phyloP scores from a whole-genome alignment of 176 grass and related monocot genomes.

The Lolium multiflorum region DNA sequence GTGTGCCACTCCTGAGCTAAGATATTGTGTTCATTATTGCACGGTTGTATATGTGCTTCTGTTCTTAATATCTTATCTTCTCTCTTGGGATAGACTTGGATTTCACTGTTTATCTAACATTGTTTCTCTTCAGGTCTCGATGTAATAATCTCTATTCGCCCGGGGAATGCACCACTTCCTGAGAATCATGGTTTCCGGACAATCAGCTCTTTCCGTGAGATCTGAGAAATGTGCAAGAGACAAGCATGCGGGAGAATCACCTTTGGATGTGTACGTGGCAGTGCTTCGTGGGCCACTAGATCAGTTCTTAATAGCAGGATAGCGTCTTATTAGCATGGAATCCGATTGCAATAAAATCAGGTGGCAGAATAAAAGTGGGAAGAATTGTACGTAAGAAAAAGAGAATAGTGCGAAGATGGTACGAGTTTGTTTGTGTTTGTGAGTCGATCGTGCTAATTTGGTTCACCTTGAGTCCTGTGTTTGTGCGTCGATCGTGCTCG shows the following conservation, averaged over 20 bases:
- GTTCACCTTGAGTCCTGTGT: not conserved
- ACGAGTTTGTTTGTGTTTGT: not conserved
- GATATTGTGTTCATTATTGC: slow-evolving; percentile 17
- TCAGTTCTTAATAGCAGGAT: not conserved
- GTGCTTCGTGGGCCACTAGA: not conserved
- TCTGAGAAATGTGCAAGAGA: slow-evolving; percentile 34
- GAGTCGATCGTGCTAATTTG: not conserved
- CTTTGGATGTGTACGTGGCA: not conserved
- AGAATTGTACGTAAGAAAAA: not conserved
- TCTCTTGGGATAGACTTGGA: not conserved
- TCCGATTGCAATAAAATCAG: not conserved
- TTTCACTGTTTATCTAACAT: not conserved
- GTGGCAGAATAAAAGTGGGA: slow-evolving; percentile 27
- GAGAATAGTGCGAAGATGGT: not conserved
- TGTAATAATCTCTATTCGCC: slow-evolving; percentile 64
- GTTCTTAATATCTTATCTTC: not conserved
- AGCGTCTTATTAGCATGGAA: not conserved
- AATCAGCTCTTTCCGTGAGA: slow-evolving; percentile 59
- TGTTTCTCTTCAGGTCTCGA: slow-evolving; percentile 55
- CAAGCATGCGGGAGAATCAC: not conserved
- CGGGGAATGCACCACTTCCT: slow-evolving; percentile 63
- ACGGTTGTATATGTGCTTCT: not conserved
- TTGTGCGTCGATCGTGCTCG: not conserved
- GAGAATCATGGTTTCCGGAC: slow-evolving; percentile 66
- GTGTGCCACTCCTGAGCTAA: not conserved